A percentile compares a stretch with the other conserved stretches of the same genome.
phyloP scores from a whole-genome alignment of 352 stramenopile genomes.

The Elongisporangium prolatum region DNA sequence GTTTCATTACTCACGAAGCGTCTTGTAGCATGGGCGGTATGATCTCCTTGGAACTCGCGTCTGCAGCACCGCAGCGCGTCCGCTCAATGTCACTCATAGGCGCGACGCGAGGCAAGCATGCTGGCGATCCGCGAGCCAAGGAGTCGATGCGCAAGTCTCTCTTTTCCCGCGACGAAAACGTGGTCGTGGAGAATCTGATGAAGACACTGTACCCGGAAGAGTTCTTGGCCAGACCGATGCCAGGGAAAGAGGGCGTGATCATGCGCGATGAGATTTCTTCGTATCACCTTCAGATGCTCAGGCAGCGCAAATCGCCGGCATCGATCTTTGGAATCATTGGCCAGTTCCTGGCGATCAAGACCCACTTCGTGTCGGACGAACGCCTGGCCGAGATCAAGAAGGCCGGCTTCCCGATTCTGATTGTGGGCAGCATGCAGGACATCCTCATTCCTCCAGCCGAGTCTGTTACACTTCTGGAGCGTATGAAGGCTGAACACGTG shows the following conservation, averaged over 20 bases:
- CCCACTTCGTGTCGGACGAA: constrained; percentile 47
- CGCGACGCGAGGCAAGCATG: constrained; percentile 43
- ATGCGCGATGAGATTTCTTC: constrained; percentile 20
- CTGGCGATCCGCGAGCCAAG: constrained; percentile 24
- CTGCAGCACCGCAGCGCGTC: constrained; percentile 35
- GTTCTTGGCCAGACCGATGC: constrained; percentile 28
- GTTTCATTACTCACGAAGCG: no score
- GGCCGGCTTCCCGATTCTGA: constrained; percentile 38
- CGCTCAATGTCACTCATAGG: constrained; percentile 48
- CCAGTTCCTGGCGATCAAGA: constrained; percentile 27
- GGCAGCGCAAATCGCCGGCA: constrained; percentile 12
- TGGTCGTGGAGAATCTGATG: constrained; percentile 29
- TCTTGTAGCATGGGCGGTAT: constrained; percentile 39
- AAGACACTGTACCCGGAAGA: constrained; percentile 29
- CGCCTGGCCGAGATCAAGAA: constrained; percentile 33
- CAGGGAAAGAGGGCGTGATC: constrained; percentile 20
- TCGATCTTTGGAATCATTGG: constrained; percentile 24
- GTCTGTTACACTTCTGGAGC: constrained; percentile 25
- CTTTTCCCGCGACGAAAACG: constrained; percentile 25
- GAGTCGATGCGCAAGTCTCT: constrained; percentile 30
- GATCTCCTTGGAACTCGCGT: constrained; percentile 50
- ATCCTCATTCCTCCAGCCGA: constrained; percentile 38
- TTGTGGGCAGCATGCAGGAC: constrained; percentile 43
- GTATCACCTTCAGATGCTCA: constrained; percentile 23
- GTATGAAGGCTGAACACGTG: constrained; percentile 35